Conservation (phyloP, 495 filamentous ascomycete species). For the Penicillium manginii region DNA sequence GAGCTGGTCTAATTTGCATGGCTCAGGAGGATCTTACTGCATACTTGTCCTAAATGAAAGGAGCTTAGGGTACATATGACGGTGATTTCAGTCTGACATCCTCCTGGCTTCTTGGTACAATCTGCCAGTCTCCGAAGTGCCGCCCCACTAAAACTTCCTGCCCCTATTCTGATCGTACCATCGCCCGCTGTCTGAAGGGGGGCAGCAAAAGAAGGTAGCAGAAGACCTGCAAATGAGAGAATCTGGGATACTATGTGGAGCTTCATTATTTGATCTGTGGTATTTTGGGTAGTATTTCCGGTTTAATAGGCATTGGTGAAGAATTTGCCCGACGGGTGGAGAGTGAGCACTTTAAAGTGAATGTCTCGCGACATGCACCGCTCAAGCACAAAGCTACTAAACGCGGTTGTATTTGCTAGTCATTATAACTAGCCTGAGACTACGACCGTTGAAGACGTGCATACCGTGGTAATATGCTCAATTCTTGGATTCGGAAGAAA, state of each 20-base stretch:
- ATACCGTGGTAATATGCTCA: no score
- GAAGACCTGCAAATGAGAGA: neutral
- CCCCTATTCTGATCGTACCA: neutral
- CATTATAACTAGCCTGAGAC: neutral
- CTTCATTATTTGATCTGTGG: neutral
- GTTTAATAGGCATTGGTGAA: neutral
- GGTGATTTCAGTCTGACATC: neutral
- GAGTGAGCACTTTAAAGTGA: neutral
- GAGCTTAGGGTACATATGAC: neutral
- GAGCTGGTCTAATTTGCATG: neutral
- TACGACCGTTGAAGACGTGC: neutral
- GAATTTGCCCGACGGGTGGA: neutral
- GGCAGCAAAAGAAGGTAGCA: neutral
- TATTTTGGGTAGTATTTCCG: conserved; percentile 1
- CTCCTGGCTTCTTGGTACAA: neutral
- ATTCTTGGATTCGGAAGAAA: no score
- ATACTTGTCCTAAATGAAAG: neutral
- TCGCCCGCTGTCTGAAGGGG: neutral
- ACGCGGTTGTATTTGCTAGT: neutral
- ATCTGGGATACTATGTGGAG: neutral
- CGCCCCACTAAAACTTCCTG: neutral
- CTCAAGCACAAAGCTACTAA: neutral
- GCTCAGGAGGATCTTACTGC: neutral
- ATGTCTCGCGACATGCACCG: neutral
- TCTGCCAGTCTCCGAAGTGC: neutral